phyloP scores from a whole-genome alignment of 176 grass and related monocot species.

The Avena insularis region DNA sequence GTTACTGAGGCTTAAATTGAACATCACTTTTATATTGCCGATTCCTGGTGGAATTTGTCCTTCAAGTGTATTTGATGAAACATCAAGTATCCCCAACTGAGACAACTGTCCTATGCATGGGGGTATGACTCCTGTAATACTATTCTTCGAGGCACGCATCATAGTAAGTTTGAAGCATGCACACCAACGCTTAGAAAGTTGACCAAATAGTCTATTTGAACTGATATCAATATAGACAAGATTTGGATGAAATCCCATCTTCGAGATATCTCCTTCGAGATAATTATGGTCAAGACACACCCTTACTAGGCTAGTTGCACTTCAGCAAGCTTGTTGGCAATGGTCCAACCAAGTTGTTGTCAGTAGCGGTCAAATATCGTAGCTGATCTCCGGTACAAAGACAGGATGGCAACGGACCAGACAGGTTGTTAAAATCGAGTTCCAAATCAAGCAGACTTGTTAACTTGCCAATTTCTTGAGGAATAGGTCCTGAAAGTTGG shows the following conservation, averaged over 20 bases:
- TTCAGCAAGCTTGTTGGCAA: neutral
- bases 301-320: neutral
- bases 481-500: neutral
- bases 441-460: neutral
- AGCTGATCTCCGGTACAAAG: neutral
- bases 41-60: neutral
- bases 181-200: neutral
- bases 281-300: neutral
- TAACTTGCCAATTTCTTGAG: neutral
- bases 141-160: neutral
- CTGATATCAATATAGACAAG: slow-evolving; percentile 8
- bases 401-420: neutral
- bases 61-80: neutral
- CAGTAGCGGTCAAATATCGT: neutral
- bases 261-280: neutral
- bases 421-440: neutral
- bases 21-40: neutral
- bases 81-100: neutral
- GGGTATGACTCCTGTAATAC: neutral
- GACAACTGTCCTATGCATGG: neutral
- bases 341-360: neutral
- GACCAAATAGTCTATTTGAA: neutral
- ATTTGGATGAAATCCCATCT: neutral
- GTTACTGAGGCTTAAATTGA: neutral
- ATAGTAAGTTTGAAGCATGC: neutral